Evolutionary conservation across 805 yeast species (phyloP).

Genomic region (Tetrapisispora nanseiensis): DNA sequence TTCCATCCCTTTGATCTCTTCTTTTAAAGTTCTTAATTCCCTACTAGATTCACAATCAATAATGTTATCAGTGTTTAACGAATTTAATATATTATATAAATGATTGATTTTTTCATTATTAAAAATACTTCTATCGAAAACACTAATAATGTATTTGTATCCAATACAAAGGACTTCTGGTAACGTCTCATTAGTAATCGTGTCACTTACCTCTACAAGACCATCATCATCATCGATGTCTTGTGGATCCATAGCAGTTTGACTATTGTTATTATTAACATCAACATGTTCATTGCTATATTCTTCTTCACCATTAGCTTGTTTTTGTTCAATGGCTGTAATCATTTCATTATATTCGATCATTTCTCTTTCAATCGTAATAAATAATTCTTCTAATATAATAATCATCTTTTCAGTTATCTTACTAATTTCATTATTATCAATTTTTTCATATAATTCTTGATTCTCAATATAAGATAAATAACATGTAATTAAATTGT

Average conservation of each 20-base stretch:
- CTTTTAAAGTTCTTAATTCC: background rate
- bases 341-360: background rate
- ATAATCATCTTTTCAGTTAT: background rate
- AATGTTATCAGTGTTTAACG: background rate
- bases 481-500: constrained; percentile 23
- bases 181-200: constrained; percentile 17
- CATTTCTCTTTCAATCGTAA: background rate
- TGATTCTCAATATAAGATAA: constrained; percentile 1
- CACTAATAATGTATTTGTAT: background rate
- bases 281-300: background rate
- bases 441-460: background rate
- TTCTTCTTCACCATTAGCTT: background rate
- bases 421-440: background rate
- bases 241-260: background rate
- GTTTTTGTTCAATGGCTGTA: background rate
- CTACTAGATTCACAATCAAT: background rate
- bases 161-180: constrained; percentile 14
- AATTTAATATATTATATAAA: background rate
- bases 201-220: constrained; percentile 21
- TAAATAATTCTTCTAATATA: background rate
- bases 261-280: background rate
- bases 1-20: background rate
- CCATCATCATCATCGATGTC: constrained; percentile 9
- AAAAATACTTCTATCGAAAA: background rate
- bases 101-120: background rate